These are phyloP conservation scores for Strigomonas oncopelti DNA, from an alignment of 208 protist genomes.

Conservation along the genomic window DNA sequence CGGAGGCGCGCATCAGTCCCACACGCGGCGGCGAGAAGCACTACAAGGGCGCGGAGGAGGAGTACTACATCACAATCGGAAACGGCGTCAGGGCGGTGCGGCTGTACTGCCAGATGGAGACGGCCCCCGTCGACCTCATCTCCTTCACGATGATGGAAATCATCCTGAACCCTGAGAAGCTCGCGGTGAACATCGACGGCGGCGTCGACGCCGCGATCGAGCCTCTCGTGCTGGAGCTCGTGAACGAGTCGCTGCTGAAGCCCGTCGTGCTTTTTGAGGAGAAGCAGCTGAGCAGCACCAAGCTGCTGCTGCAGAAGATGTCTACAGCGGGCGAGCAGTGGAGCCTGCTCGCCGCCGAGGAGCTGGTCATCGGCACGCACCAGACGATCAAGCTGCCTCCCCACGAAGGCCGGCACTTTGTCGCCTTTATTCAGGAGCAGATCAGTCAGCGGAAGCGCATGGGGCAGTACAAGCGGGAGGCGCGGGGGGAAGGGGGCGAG, in stretches of 20 bases:
- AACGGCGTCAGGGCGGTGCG: constrained; percentile 31
- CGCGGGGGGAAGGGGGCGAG: too few relatives aligned
- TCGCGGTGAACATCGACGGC: constrained; percentile 33
- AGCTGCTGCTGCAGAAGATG: constrained; percentile 10
- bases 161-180: constrained; percentile 26
- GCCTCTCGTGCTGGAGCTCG: constrained; percentile 33
- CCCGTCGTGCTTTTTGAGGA: constrained; percentile 17
- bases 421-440: constrained; percentile 1
- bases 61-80: constrained; percentile 40
- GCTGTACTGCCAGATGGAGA: constrained; percentile 35
- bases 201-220: constrained; percentile 46
- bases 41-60: constrained; percentile 10
- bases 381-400: constrained; percentile 8
- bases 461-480: too few relatives aligned
- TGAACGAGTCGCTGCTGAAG: constrained; percentile 53
- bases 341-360: constrained; percentile 15
- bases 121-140: constrained; percentile 26
- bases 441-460: neutral
- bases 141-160: constrained; percentile 42
- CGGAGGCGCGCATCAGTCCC: constrained; percentile 26
- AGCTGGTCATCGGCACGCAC: constrained; percentile 11
- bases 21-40: constrained; percentile 9
- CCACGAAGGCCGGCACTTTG: constrained; percentile 15
- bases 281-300: neutral
- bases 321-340: constrained; percentile 5